Evolutionary conservation across 192 early-diverging fungal genomes (phyloP).

Genomic region (Backusella luteola): DNA sequence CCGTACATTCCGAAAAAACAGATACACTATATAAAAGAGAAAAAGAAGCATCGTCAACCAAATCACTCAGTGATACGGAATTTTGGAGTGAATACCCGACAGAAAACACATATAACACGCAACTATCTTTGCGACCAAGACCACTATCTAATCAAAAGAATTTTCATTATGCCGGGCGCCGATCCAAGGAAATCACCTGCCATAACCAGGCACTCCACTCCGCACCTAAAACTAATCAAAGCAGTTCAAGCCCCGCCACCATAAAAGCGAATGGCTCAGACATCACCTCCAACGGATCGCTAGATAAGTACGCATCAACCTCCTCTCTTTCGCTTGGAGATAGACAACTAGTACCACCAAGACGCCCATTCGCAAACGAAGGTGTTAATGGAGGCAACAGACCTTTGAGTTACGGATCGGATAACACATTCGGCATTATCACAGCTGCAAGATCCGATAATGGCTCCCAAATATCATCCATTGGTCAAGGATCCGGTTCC

Average conservation of each 20-base stretch:
- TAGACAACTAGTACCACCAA: background rate
- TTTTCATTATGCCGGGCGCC: background rate
- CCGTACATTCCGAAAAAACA: too few species aligned
- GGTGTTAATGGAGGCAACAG: background rate
- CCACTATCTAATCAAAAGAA: background rate
- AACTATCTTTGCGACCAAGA: background rate
- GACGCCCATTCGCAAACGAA: background rate
- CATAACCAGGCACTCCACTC: background rate
- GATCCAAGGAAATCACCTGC: slow-evolving; percentile 5
- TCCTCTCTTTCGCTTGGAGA: background rate
- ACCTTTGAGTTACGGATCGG: slow-evolving; percentile 6
- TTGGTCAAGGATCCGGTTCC: background rate
- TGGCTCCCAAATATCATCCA: background rate
- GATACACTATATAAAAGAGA: background rate
- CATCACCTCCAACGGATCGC: background rate
- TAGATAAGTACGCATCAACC: background rate
- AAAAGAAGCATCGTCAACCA: background rate
- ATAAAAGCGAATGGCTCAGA: background rate
- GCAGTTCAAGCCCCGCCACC: background rate
- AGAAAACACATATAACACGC: background rate
- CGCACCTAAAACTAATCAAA: background rate
- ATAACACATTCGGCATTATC: slow-evolving; percentile 3
- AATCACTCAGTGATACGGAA: background rate
- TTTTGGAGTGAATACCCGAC: background rate
- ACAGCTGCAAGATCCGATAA: background rate